Evolutionary conservation across 331 rosid genomes (phyloP), one percentile per base, ranked within the genome.

Genomic region (Ulmus americana): DNA sequence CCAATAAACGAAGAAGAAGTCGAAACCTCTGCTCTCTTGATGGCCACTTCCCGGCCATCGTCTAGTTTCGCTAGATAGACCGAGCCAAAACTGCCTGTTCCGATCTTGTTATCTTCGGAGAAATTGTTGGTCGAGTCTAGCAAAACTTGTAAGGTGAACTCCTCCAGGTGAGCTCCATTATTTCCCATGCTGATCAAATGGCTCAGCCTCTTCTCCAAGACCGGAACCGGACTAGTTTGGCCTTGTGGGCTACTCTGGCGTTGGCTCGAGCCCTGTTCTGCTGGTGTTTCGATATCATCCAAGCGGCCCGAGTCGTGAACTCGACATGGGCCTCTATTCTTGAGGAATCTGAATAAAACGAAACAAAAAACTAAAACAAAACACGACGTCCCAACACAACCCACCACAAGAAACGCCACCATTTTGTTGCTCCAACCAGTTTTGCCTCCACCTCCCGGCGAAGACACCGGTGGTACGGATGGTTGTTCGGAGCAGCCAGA

Each of bases 251-350:
- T n/a, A 58, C 63, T 39, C 63, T 40, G 52, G 5, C 11, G 51
- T 2, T 22, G 15, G 63, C 51, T 53, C 10, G 74, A 45, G 39
- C 20, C 70, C 7, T 13, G 39, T 22, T 22, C 65, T n/a, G 68
- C 16, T 18, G 10, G 15, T 5, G 49, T 41, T 43, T 20, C 74
- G 0, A 67, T 35, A 22, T 76, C 92, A 0, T 89, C 97, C 77
- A 92, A 61, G 28, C 62, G 86, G 1, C 97, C 97, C 0, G 98
- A 92, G 68, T 94, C 98, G 52, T 94, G 98, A 49, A 94, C 89
- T 1, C 91, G 80, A 49, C 83, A 70, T 18, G 35, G 35, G 35
- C 69, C 86, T 64, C 75, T 63, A 11, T 66, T 59, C 46, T 79
- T 83, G 70, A 80, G 83, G 38, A 61, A 70, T 39, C 61, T 79